Evolutionary conservation across 2,329 filamentous ascomycete species (phyloP).

Genomic region (Fusarium cicatricum): DNA sequence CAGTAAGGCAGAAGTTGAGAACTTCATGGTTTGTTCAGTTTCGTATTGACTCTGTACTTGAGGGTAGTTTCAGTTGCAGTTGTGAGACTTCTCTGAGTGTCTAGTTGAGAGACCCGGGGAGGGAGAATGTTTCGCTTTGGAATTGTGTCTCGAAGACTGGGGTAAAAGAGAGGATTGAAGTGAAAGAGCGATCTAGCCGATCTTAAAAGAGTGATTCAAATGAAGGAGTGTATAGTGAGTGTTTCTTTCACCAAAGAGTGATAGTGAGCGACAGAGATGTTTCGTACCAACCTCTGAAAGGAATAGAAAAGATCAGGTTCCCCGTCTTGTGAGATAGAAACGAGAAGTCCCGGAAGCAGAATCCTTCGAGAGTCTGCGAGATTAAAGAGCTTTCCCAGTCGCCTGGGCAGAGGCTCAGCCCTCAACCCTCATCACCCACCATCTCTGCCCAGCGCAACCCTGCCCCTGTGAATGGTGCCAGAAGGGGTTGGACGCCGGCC

Average conservation of each 20-base stretch:
- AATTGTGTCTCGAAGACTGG: constrained; percentile 21
- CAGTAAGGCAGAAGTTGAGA: constrained; percentile 39
- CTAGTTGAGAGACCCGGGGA: background rate
- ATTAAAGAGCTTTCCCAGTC: constrained; percentile 26
- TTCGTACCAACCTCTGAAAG: constrained; percentile 30
- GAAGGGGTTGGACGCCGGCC: constrained; percentile 9
- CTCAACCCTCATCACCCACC: constrained; percentile 8
- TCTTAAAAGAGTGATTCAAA: constrained; percentile 27
- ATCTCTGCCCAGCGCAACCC: background rate
- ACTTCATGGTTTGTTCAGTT: constrained; percentile 44
- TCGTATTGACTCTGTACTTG: background rate
- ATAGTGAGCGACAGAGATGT: constrained; percentile 24
- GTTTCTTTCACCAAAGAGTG: constrained; percentile 17
- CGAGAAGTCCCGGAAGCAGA: background rate
- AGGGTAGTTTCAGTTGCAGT: background rate
- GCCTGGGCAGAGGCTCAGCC: constrained; percentile 18
- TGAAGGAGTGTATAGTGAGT: constrained; percentile 34
- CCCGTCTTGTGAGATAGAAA: constrained; percentile 3
- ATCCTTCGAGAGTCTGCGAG: constrained; percentile 13
- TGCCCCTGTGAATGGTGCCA: constrained; percentile 4
- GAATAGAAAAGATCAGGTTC: constrained; percentile 20
- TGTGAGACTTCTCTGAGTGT: constrained; percentile 5
- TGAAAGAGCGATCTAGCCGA: constrained; percentile 22
- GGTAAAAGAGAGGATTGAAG: constrained; percentile 16
- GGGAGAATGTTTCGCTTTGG: constrained; percentile 15